Evolutionary conservation across 2,329 filamentous ascomycete species (phyloP), one percentile per base, ranked within the genome.

Genomic region (Hypocreales sp.): DNA sequence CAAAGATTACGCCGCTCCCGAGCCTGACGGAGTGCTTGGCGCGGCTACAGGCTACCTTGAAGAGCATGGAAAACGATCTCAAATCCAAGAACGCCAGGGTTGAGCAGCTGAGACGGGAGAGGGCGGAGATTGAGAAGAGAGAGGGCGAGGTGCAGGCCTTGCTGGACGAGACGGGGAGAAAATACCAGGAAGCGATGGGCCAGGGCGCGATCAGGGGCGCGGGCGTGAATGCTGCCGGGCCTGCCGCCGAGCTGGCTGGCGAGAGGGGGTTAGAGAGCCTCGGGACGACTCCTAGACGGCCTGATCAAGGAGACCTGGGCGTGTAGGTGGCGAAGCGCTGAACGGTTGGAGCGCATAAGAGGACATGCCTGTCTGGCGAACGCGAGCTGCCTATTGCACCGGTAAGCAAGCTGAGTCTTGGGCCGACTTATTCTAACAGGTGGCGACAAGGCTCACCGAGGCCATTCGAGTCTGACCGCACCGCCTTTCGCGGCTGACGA

Each of bases 131-230:
- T 22, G 53, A 66, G 5, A 60, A 65, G 35, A 64, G 83, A 31
- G 80, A 93, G 51, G 65, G 61, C 5, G 80, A 90, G 48, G 78
- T 94, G 1, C 86, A 94, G 51, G 64, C 66, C 13, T 56, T 92
- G 29, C 56, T 95, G 28, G 77, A 83, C 45, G 77, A 90, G 47
- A 81, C 83, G 0, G 84, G 81, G 0, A 72, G 80, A 33, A 65
- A 63, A 35, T 67, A 67, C 26, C 57, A 63, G 32, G 51, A 60
- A 11, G 55, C 50, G 0, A 50, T 64, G 40, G 54, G 50, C 0
- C 40, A 40, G 19, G 42, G 41, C 8, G 44, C 41, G 10, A 30
- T 31, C 1, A 37, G 33, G 12, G 23, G 31, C 19, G 22, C 28
- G 8, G 28, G 37, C 11, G 27, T 24, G 5, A 34, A 27, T 23